These are phyloP conservation scores for Penicillium manginii DNA, from an alignment of 495 filamentous ascomycete genomes.

Conservation along the genomic window DNA sequence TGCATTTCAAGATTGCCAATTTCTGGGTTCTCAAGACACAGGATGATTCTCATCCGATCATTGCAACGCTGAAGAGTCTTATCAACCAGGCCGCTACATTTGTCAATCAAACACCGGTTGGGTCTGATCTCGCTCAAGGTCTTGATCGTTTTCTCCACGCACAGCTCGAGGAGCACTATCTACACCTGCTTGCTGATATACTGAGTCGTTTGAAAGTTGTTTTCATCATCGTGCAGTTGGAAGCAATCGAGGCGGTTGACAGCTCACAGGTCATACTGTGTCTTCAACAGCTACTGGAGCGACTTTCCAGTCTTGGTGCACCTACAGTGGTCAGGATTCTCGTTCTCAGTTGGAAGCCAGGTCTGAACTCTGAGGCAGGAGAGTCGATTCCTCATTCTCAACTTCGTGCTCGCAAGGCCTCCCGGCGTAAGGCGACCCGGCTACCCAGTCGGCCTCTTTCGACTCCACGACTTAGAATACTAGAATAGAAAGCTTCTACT, in stretches of 20 bases:
- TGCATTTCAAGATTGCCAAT: not conserved
- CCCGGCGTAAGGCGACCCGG: not conserved
- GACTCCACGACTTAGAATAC: not conserved
- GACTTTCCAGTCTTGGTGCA: no score
- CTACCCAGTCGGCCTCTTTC: not conserved
- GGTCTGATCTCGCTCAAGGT: no score
- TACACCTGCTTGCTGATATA: not conserved
- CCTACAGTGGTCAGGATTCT: no score
- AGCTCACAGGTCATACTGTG: no score
- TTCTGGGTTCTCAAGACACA: constrained; percentile 1
- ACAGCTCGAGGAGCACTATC: not conserved
- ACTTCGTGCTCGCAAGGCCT: not conserved
- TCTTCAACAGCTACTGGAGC: no score
- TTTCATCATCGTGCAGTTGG: not conserved
- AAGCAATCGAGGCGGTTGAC: not conserved
- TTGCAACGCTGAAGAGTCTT: constrained; percentile 4
- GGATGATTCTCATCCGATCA: not conserved
- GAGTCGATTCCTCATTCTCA: not conserved
- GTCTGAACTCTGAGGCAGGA: not conserved
- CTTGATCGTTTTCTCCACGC: no score
- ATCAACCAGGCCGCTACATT: constrained; percentile 3
- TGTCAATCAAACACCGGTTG: no score
- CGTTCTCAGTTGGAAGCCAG: no score
- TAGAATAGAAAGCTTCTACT: not conserved
- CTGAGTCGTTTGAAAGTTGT: not conserved